Evolutionary conservation across 176 grass and related monocot species (phyloP).

Genomic region (Pontederia paniculata): DNA sequence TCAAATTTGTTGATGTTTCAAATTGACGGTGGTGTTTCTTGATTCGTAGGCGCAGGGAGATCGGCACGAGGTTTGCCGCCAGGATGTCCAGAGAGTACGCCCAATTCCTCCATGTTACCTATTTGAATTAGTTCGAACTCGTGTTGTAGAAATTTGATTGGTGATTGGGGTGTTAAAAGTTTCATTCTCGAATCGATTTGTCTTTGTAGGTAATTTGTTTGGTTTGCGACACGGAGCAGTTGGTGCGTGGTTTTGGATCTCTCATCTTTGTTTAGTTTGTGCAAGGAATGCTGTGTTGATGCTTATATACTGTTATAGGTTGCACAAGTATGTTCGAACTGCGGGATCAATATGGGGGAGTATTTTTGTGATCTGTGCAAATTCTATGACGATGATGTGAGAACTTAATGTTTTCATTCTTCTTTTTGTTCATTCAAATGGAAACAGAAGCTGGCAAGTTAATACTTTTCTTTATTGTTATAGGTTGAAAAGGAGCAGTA

Average conservation of each 20-base stretch:
- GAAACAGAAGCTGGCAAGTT: background rate
- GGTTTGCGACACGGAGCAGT: constrained; percentile 73
- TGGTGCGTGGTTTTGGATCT: constrained; percentile 28
- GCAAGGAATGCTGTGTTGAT: background rate
- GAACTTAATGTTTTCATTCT: constrained; percentile 4
- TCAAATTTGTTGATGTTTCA: background rate
- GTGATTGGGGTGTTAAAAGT: too few species aligned
- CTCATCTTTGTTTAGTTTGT: background rate
- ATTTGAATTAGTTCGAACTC: too few species aligned
- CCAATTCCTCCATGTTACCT: too few species aligned
- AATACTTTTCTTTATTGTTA: constrained; percentile 1
- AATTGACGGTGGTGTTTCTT: too few species aligned
- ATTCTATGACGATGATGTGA: constrained; percentile 77
- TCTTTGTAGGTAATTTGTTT: constrained; percentile 51
- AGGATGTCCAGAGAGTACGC: constrained; percentile 70
- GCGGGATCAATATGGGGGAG: constrained; percentile 74
- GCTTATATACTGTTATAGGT: constrained; percentile 16
- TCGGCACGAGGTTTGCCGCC: constrained; percentile 66
- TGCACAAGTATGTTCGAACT: constrained; percentile 57
- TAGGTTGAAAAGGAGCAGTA: constrained; percentile 64
- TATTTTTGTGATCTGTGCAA: constrained; percentile 73
- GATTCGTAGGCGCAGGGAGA: constrained; percentile 41
- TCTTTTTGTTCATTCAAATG: background rate
- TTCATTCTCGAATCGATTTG: constrained; percentile 13
- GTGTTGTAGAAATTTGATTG: too few species aligned